Evolutionary conservation across 192 early-diverging fungal species (phyloP), one percentile per base, ranked within the genome.

Genomic region (Powellomyces hirtus): DNA sequence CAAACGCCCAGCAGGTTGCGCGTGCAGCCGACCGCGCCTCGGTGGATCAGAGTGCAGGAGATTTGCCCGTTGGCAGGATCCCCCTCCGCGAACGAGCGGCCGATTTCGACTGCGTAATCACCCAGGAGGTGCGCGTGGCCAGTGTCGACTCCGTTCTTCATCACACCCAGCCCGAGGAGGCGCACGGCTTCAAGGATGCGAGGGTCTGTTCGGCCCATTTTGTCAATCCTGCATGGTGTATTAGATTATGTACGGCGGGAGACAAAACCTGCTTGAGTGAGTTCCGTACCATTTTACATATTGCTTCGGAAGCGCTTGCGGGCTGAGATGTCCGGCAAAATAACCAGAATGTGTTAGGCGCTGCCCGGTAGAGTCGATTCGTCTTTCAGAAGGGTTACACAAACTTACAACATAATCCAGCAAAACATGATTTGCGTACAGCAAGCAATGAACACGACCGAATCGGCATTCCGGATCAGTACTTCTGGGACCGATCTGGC

Each of bases 341-440:
- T n/a, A n/a, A n/a, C n/a, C n/a, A n/a, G n/a, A n/a, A n/a, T n/a
- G n/a, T n/a, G n/a, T n/a, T n/a, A n/a, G n/a, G n/a, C n/a, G n/a
- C n/a, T n/a, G n/a, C n/a, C n/a, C n/a, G n/a, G n/a, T n/a, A n/a
- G n/a, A n/a, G n/a, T n/a, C n/a, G n/a, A n/a, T n/a, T n/a, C n/a
- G n/a, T n/a, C n/a, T n/a, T n/a, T n/a, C n/a, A n/a, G n/a, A n/a
- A n/a, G n/a, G n/a, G n/a, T n/a, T n/a, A n/a, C n/a, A n/a, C n/a
- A n/a, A 18, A 70, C 68, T 70, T 30, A 70, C 68, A 37, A 56
- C 73, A 73, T 87, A 33, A 89, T 62, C 84, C 84, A 89, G 11
- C 81, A 81, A 50, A 72, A 87, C 80, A 89, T 87, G 37, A 87
- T 87, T 59, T 87, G 81, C 1, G 84, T 81, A 40, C 82, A 82